Evolutionary conservation across 805 yeast species (phyloP).

Genomic region (Kuraishia cidri): DNA sequence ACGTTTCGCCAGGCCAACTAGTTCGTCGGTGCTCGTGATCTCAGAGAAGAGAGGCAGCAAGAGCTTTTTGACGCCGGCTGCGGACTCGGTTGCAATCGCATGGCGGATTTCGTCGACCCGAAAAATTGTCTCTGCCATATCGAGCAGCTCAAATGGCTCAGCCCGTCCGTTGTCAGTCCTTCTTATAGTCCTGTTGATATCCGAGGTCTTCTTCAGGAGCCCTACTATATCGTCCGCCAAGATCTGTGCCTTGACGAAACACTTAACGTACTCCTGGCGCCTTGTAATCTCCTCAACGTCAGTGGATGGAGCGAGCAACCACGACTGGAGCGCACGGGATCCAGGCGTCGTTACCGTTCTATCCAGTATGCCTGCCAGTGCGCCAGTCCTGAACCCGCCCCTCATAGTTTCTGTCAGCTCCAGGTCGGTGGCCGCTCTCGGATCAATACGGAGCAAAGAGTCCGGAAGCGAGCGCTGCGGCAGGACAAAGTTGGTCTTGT

Average conservation of each 20-base stretch:
- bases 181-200: conserved; percentile 53
- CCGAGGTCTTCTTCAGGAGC: conserved; percentile 37
- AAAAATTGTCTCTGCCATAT: conserved; percentile 16
- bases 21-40: conserved; percentile 6
- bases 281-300: conserved; percentile 41
- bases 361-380: conserved; percentile 60
- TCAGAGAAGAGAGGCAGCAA: conserved; percentile 12
- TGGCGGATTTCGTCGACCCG: conserved; percentile 19
- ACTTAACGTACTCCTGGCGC: conserved; percentile 45
- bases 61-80: conserved; percentile 2
- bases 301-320: conserved; percentile 78
- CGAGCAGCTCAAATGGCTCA: conserved; percentile 18
- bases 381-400: conserved; percentile 51
- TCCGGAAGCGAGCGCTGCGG: conserved; percentile 53
- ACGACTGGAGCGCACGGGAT: conserved; percentile 63
- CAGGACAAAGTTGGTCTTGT: conserved; percentile 49
- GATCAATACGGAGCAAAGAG: conserved; percentile 66
- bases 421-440: conserved; percentile 67
- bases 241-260: conserved; percentile 22
- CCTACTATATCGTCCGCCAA: conserved; percentile 21
- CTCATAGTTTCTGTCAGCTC: conserved; percentile 59
- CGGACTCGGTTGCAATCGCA: conserved; percentile 3
- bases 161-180: conserved; percentile 34
- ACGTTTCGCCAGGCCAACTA: conserved; percentile 5
- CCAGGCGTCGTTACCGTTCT: conserved; percentile 80